Base-by-base conservation (phyloP, 169 alveolate species). In the Cryptosporidium parvum region DNA sequence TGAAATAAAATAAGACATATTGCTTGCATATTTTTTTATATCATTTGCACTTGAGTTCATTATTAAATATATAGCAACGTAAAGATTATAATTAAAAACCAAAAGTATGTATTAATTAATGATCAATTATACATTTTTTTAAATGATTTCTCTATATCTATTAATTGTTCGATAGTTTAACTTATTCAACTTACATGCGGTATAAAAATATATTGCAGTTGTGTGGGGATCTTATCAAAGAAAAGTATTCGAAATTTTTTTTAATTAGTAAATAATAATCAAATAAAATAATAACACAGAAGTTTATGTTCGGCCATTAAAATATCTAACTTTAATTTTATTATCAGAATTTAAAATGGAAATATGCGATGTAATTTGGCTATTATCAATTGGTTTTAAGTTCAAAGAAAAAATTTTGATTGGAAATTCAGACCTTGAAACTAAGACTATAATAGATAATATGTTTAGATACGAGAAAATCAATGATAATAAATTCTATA, bases 201-300 rank as follows among this genome's bases (percentile, higher is more conserved):
- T 56, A 56, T 56, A 56, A 56, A 23, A 56, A 56, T 26, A 56
- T 16, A 29, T 65, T 65, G 72, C 72, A 65, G 21, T 65, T 65
- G 48, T 69, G 80, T 70, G 85, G 85, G 85, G 85, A 70, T 70
- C 52, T 44, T 39, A 42, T 10, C 56, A 48, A 29, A 35, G 33
- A 7, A 33, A 52, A 35, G 0, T 65, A 37, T 21, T 16, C 1
- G 21, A 0, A 9, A 23, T 21, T 33, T 65, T 65, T 65, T 65
- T 33, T 31, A 9, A 4, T 12, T 2, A 48, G 56, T 48, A 48
- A 48, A 48, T 48, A 48, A 14, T 48, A 3, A 48, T 14, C 9
- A 42, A 9, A 48, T 48, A 1, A 14, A 48, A 48, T 48, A 48
- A 48, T 48, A 48, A 14, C 21, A 48, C 21, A 5, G 12, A 48